phyloP scores from a whole-genome alignment of 2,329 filamentous ascomycete species.

The Colletotrichum plurivorum region DNA sequence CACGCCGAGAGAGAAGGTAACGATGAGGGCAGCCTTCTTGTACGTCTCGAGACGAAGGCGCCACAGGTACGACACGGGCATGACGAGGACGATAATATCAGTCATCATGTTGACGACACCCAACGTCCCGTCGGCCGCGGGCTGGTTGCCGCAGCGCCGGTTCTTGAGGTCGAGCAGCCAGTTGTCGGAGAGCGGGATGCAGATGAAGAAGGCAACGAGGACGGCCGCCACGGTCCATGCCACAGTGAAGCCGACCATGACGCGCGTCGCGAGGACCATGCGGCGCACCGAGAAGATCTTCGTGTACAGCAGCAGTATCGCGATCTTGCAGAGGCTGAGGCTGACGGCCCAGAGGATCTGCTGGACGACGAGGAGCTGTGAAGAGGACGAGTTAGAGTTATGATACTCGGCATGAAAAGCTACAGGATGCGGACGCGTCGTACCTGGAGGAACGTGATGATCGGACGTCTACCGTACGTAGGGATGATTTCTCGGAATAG shows the following conservation, averaged over 20 bases:
- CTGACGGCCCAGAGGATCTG: slow-evolving; percentile 50
- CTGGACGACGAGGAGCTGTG: slow-evolving; percentile 43
- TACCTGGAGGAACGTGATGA: slow-evolving; percentile 36
- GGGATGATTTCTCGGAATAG: slow-evolving; percentile 32
- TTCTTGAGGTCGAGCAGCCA: slow-evolving; percentile 47
- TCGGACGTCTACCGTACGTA: slow-evolving; percentile 26
- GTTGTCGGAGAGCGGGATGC: slow-evolving; percentile 52
- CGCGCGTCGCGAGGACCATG: slow-evolving; percentile 44
- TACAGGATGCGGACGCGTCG: background rate
- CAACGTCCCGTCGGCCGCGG: slow-evolving; percentile 47
- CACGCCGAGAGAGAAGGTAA: slow-evolving; percentile 51
- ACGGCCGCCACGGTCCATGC: slow-evolving; percentile 48
- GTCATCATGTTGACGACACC: slow-evolving; percentile 46
- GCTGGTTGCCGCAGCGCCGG: slow-evolving; percentile 45
- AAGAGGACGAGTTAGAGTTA: background rate
- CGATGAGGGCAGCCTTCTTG: slow-evolving; percentile 49
- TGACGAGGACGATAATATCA: slow-evolving; percentile 44
- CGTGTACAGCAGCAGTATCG: slow-evolving; percentile 49
- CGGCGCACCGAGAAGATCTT: slow-evolving; percentile 46
- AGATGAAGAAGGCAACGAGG: slow-evolving; percentile 51
- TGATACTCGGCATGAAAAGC: no score
- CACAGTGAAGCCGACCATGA: slow-evolving; percentile 45
- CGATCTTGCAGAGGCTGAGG: slow-evolving; percentile 48
- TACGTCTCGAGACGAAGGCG: slow-evolving; percentile 44
- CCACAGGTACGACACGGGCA: slow-evolving; percentile 47